phyloP scores from a whole-genome alignment of 257 asterid species.

The Solanum sitiens region DNA sequence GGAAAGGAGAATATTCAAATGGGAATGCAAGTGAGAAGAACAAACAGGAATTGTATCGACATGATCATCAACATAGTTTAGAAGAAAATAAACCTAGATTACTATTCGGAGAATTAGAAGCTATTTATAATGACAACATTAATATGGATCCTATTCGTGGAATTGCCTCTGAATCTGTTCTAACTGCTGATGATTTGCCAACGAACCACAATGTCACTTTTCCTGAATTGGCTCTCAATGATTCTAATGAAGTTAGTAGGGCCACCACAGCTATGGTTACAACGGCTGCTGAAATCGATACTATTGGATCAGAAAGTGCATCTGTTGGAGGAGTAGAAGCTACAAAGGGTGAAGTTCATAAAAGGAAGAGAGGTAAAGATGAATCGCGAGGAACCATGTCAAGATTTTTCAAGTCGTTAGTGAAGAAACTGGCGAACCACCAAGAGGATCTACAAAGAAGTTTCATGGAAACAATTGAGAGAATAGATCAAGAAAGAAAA shows the following conservation, averaged over 20 bases:
- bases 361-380: slow-evolving; percentile 8
- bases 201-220: not conserved
- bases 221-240: not conserved
- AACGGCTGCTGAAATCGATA: not conserved
- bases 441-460: slow-evolving; percentile 39
- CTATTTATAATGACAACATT: slow-evolving; percentile 23
- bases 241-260: not conserved
- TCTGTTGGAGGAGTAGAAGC: slow-evolving; percentile 5
- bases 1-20: slow-evolving; percentile 41
- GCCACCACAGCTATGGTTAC: not conserved
- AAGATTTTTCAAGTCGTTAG: slow-evolving; percentile 27
- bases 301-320: slow-evolving; percentile 5
- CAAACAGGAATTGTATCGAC: slow-evolving; percentile 18
- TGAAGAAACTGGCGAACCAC: slow-evolving; percentile 36
- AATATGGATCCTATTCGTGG: not conserved
- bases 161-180: slow-evolving; percentile 14
- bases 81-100: slow-evolving; percentile 11
- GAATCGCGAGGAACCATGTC: slow-evolving; percentile 7
- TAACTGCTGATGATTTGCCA: slow-evolving; percentile 4
- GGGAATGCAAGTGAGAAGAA: slow-evolving; percentile 26
- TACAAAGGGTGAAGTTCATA: not conserved
- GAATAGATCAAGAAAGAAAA: slow-evolving; percentile 39
- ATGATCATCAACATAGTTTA: slow-evolving; percentile 8
- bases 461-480: slow-evolving; percentile 36
- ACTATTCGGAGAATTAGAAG: slow-evolving; percentile 56